Conservation (phyloP, 805 yeast genomes). For the Yarrowia hollandica region DNA sequence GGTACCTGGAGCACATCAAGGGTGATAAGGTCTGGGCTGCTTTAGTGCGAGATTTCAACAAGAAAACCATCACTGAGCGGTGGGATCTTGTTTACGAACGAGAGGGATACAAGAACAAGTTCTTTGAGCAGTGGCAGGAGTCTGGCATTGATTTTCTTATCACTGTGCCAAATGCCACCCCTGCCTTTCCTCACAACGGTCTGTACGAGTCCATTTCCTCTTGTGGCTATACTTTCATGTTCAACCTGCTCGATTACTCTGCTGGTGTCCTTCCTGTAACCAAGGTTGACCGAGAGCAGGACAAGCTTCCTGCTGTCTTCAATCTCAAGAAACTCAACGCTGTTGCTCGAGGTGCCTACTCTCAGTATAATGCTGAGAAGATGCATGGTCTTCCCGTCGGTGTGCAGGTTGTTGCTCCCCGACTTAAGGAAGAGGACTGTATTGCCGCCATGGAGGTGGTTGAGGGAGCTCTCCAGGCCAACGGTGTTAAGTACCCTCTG, state of each 20-base stretch:
- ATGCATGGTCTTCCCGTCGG: conserved; percentile 63
- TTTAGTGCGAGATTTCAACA: conserved; percentile 42
- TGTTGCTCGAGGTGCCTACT: conserved; percentile 48
- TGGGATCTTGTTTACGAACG: conserved; percentile 43
- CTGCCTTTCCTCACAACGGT: conserved; percentile 46
- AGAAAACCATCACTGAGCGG: conserved; percentile 42
- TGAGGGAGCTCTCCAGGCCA: conserved; percentile 40
- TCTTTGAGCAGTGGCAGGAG: conserved; percentile 42
- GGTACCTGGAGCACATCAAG: conserved; percentile 40
- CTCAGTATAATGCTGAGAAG: conserved; percentile 52
- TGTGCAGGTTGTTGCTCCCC: conserved; percentile 63
- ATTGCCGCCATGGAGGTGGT: conserved; percentile 50
- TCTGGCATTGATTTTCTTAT: conserved; percentile 44
- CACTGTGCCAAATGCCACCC: conserved; percentile 48
- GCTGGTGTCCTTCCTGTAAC: conserved; percentile 61
- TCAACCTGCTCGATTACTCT: conserved; percentile 57
- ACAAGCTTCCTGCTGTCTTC: conserved; percentile 41
- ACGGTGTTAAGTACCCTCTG: conserved; percentile 38
- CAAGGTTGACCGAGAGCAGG: conserved; percentile 48
- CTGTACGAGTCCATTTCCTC: conserved; percentile 43
- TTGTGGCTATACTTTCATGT: conserved; percentile 55
- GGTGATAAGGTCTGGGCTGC: conserved; percentile 45
- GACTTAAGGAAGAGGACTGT: conserved; percentile 62
- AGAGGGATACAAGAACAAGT: conserved; percentile 42
- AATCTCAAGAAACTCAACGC: conserved; percentile 41